Evolutionary conservation across 1,284 basidiomycete genomes (phyloP).

Genomic region (Irpex rosettiformis): DNA sequence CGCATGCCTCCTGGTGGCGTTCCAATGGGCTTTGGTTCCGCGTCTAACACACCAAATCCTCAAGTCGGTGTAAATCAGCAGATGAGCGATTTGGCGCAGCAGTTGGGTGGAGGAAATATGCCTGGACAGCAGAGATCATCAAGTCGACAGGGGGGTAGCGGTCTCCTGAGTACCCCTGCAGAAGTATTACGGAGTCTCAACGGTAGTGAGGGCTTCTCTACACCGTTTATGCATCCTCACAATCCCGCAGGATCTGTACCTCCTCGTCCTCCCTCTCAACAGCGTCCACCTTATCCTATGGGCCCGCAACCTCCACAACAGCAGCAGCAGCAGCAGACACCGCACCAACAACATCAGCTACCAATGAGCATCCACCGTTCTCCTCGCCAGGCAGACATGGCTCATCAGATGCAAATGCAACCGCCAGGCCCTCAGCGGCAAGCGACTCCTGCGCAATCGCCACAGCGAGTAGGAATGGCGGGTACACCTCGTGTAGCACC

Average conservation of each 20-base stretch:
- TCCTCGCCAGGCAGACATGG: slow-evolving; percentile 10
- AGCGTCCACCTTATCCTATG: slow-evolving; percentile 26
- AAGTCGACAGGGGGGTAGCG: slow-evolving; percentile 27
- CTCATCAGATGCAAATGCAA: slow-evolving; percentile 14
- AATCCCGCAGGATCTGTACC: slow-evolving; percentile 19
- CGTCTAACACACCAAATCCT: not conserved
- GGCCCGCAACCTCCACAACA: slow-evolving; percentile 22
- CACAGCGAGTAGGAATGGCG: slow-evolving; percentile 16
- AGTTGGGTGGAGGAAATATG: slow-evolving; percentile 6
- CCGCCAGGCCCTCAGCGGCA: slow-evolving; percentile 11
- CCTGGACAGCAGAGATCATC: slow-evolving; percentile 26
- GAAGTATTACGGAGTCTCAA: slow-evolving; percentile 51
- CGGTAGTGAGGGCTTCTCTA: slow-evolving; percentile 24
- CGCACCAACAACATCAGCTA: slow-evolving; percentile 4
- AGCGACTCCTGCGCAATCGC: slow-evolving; percentile 15
- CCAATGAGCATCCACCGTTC: slow-evolving; percentile 2
- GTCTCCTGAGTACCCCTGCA: slow-evolving; percentile 53
- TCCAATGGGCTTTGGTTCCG: not conserved
- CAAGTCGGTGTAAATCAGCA: not conserved
- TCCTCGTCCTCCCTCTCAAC: slow-evolving; percentile 46
- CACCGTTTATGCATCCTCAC: slow-evolving; percentile 34
- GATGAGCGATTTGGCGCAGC: slow-evolving; percentile 10
- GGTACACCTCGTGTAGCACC: slow-evolving; percentile 22
- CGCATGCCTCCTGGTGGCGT: slow-evolving; percentile 5
- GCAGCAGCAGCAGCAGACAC: slow-evolving; percentile 14